phyloP scores from a whole-genome alignment of 2,329 filamentous ascomycete species.

The Paecilomyces dactylethromorphus region DNA sequence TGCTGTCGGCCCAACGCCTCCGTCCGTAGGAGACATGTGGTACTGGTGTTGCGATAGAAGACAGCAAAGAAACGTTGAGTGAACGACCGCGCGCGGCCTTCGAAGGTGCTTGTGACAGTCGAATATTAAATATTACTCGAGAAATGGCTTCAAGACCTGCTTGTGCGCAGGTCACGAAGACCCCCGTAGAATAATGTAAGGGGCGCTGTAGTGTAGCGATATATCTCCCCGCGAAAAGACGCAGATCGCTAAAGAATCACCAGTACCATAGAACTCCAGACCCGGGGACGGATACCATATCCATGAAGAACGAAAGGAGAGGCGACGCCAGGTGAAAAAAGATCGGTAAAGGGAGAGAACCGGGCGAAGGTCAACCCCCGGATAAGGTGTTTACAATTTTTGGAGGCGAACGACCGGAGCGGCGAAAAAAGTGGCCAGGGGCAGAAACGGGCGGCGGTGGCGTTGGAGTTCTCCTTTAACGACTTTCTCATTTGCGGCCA shows the following conservation, averaged over 20 bases:
- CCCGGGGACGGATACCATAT: background rate
- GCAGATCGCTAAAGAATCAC: background rate
- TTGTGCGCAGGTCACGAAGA: background rate
- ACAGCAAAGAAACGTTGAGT: background rate
- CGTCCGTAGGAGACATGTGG: conserved; percentile 27
- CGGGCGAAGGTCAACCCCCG: background rate
- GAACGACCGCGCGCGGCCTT: background rate
- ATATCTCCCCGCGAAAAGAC: background rate
- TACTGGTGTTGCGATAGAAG: background rate
- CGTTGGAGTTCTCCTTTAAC: background rate
- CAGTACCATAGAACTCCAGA: background rate
- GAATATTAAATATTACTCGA: background rate
- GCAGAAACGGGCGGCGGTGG: background rate
- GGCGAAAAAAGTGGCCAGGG: background rate
- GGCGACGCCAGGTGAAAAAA: background rate
- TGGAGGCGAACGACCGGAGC: background rate
- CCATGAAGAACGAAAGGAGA: background rate
- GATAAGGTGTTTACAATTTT: background rate
- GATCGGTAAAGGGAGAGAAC: background rate
- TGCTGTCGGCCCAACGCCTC: conserved; percentile 15
- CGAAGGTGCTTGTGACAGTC: background rate
- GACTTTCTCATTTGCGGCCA: background rate
- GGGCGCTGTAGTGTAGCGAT: conserved; percentile 6
- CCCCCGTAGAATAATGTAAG: conserved; percentile 5
- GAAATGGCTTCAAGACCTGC: conserved; percentile 1